A percentile compares a stretch with the other conserved stretches of the same genome.
These are phyloP conservation scores for Amanita pallidorosea DNA, from an alignment of 768 basidiomycete species.

Conservation along the genomic window DNA sequence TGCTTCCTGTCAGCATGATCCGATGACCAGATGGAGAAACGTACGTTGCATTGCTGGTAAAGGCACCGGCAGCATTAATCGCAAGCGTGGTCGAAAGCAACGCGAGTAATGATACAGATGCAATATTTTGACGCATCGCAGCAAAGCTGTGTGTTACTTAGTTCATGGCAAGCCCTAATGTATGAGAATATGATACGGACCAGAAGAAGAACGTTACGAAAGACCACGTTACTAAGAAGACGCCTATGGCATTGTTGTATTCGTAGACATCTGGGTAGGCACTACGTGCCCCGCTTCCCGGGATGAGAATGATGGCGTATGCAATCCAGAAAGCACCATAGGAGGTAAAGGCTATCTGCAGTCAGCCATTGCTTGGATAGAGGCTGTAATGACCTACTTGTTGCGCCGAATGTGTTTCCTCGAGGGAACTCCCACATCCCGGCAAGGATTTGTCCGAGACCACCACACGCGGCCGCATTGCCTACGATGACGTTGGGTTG, in stretches of 20 bases:
- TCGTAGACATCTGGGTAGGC: conserved; percentile 29
- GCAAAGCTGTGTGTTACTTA: conserved; percentile 8
- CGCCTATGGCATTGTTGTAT: conserved; percentile 36
- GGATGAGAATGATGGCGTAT: conserved; percentile 46
- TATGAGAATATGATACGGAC: conserved; percentile 18
- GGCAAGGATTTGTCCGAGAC: conserved; percentile 58
- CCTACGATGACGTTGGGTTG: conserved; percentile 52
- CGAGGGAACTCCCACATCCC: conserved; percentile 60
- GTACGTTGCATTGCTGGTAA: conserved; percentile 18
- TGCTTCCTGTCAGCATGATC: conserved; percentile 8
- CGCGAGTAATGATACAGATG: conserved; percentile 26
- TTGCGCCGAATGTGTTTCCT: conserved; percentile 49
- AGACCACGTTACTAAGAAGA: conserved; percentile 53
- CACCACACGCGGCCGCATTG: conserved; percentile 60
- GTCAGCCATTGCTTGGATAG: neutral
- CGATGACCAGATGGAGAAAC: conserved; percentile 8
- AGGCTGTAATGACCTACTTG: conserved; percentile 26
- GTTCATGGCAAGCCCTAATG: no score
- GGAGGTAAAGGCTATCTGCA: conserved; percentile 43
- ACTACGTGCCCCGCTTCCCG: conserved; percentile 35
- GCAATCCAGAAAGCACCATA: conserved; percentile 69
- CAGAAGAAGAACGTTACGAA: conserved; percentile 43
- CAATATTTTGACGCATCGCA: conserved; percentile 17
- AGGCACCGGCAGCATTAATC: conserved; percentile 28
- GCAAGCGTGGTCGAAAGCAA: conserved; percentile 30